phyloP scores from a whole-genome alignment of 2,329 filamentous ascomycete genomes.

The Pseudogymnoascus sp. region DNA sequence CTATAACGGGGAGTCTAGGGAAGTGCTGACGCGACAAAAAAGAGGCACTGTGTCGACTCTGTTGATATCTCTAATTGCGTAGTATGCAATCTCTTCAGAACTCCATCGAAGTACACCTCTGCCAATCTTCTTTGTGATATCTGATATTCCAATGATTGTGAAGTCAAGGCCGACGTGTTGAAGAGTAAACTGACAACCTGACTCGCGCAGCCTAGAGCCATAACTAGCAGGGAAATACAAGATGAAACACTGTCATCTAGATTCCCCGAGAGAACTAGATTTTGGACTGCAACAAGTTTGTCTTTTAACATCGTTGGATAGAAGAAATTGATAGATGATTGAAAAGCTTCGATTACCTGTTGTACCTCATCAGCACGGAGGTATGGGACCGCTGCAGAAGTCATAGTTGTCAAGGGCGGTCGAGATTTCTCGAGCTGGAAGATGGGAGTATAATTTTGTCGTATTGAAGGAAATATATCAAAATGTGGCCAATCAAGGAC shows the following conservation, averaged over 20 bases:
- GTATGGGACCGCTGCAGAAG: conserved; percentile 36
- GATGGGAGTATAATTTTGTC: conserved; percentile 38
- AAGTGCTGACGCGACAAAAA: conserved; percentile 40
- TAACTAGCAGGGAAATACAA: conserved; percentile 34
- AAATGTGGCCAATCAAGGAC: conserved; percentile 47
- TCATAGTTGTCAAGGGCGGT: conserved; percentile 29
- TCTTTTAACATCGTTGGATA: conserved; percentile 42
- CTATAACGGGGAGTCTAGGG: neutral
- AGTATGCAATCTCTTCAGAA: conserved; percentile 39
- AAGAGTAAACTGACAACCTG: conserved; percentile 21
- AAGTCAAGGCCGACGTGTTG: conserved; percentile 12
- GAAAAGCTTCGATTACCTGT: conserved; percentile 37
- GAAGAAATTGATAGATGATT: conserved; percentile 44
- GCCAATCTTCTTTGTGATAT: conserved; percentile 32
- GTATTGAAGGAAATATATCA: conserved; percentile 36
- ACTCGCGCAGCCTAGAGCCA: neutral
- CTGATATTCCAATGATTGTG: conserved; percentile 27
- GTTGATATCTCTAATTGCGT: conserved; percentile 41
- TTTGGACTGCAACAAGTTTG: conserved; percentile 31
- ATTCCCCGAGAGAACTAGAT: conserved; percentile 29
- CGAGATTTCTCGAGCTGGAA: conserved; percentile 42
- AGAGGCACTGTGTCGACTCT: conserved; percentile 42
- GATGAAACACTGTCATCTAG: conserved; percentile 33
- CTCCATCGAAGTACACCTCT: conserved; percentile 40
- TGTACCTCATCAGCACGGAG: conserved; percentile 37